phyloP scores from a whole-genome alignment of 352 stramenopile species.

The Pythium volutum region DNA sequence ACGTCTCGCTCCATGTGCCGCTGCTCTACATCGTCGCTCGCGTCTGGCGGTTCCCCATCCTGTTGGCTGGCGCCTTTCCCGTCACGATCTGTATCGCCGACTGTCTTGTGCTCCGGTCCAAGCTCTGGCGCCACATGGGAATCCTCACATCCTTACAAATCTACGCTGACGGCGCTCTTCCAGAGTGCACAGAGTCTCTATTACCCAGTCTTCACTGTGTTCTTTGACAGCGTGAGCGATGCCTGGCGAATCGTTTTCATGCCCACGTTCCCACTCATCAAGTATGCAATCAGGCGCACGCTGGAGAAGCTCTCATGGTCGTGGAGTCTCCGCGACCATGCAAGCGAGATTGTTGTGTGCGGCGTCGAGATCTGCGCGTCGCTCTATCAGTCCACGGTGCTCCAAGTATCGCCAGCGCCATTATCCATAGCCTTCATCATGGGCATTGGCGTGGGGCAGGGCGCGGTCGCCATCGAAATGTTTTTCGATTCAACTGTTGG shows the following conservation, averaged over 20 bases:
- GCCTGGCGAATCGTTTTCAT: slow-evolving; percentile 3
- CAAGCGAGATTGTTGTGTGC: slow-evolving; percentile 8
- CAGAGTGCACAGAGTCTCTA: slow-evolving; percentile 11
- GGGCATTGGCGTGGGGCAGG: slow-evolving; percentile 6
- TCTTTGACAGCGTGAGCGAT: slow-evolving; percentile 9
- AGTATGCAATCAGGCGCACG: slow-evolving; percentile 2
- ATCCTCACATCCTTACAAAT: not conserved
- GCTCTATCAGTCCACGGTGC: slow-evolving; percentile 16
- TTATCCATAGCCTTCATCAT: slow-evolving; percentile 9
- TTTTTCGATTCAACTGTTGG: slow-evolving; percentile 7
- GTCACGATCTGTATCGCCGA: slow-evolving; percentile 1
- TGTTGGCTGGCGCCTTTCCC: not conserved
- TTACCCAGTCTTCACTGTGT: slow-evolving; percentile 17
- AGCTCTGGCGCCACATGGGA: not conserved
- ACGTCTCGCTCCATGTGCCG: not conserved
- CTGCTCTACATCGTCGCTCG: not conserved
- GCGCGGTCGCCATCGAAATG: slow-evolving; percentile 6
- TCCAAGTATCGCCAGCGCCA: slow-evolving; percentile 3
- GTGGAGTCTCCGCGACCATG: slow-evolving; percentile 5
- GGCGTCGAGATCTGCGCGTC: slow-evolving; percentile 14
- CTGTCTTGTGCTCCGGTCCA: slow-evolving; percentile 1
- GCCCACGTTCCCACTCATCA: slow-evolving; percentile 10
- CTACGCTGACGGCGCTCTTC: slow-evolving; percentile 1
- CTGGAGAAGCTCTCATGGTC: not conserved
- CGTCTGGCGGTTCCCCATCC: slow-evolving; percentile 17